Conservation (phyloP, 164 flowering plant genomes). For the Berberis vulgaris region DNA sequence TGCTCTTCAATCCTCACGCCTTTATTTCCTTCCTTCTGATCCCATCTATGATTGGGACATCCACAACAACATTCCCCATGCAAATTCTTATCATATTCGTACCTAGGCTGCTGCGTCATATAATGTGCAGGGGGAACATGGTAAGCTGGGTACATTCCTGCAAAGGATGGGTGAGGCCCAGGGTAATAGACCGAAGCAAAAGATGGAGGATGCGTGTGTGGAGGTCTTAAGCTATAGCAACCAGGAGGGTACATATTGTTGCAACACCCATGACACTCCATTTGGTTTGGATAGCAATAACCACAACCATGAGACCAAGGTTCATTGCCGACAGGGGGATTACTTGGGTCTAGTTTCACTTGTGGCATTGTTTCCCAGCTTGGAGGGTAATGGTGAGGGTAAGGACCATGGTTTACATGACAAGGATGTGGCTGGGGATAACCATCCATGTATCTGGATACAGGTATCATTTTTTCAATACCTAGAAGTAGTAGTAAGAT, state of each 20-base stretch:
- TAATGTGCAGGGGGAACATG: constrained; percentile 32
- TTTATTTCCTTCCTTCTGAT: constrained; percentile 13
- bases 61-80: constrained; percentile 35
- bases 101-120: constrained; percentile 29
- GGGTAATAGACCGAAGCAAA: constrained; percentile 12
- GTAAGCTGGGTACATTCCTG: constrained; percentile 18
- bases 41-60: constrained; percentile 33
- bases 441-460: constrained; percentile 23
- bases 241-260: constrained; percentile 20
- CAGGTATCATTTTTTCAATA: constrained; percentile 21
- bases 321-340: constrained; percentile 5
- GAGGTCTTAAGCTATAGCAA: constrained; percentile 24
- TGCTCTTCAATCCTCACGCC: constrained; percentile 41
- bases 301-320: constrained; percentile 21
- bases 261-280: constrained; percentile 30
- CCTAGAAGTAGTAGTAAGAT: no score
- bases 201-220: constrained; percentile 22
- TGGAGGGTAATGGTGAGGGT: constrained; percentile 16
- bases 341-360: constrained; percentile 10
- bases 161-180: constrained; percentile 24
- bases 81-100: constrained; percentile 32
- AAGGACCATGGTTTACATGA: constrained; percentile 7
- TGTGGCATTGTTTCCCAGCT: constrained; percentile 20
- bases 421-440: constrained; percentile 9
- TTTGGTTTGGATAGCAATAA: constrained; percentile 21